phyloP scores from a whole-genome alignment of 1,284 basidiomycete species.

The Trametes versicolor region DNA sequence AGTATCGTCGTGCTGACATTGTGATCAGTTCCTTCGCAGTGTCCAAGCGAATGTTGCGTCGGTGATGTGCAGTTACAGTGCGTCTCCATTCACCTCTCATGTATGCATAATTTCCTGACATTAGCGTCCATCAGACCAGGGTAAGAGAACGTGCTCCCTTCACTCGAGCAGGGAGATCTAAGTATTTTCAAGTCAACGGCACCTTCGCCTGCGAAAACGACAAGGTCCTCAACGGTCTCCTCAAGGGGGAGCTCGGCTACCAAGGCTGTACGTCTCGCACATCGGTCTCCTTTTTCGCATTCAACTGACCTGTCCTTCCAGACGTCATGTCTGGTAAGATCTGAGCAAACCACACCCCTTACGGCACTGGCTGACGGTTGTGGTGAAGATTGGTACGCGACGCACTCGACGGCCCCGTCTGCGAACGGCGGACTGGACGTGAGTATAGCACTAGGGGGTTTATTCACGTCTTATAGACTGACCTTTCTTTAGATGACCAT shows the following conservation, averaged over 20 bases:
- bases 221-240: conserved; percentile 71
- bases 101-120: background rate
- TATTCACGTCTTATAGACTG: background rate
- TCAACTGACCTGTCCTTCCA: background rate
- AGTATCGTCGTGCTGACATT: background rate
- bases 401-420: conserved; percentile 47
- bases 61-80: conserved; percentile 80
- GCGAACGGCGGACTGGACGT: conserved; percentile 73
- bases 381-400: conserved; percentile 55
- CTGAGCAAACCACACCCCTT: background rate
- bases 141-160: conserved; percentile 38
- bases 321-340: conserved; percentile 43
- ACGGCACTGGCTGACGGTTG: background rate
- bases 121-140: conserved; percentile 48
- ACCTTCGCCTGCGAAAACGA: conserved; percentile 77
- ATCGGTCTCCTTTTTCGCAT: background rate
- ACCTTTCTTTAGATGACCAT: conserved; percentile 58
- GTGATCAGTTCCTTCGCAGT: conserved; percentile 62
- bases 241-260: conserved; percentile 80
- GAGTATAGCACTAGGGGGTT: conserved; percentile 22
- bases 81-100: conserved; percentile 11
- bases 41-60: conserved; percentile 73
- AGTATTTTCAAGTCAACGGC: conserved; percentile 58
- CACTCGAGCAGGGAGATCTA: background rate
- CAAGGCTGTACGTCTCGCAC: conserved; percentile 65